These are phyloP conservation scores for Xylaria sp. DNA, from an alignment of 2,329 filamentous ascomycete genomes.

Conservation along the genomic window DNA sequence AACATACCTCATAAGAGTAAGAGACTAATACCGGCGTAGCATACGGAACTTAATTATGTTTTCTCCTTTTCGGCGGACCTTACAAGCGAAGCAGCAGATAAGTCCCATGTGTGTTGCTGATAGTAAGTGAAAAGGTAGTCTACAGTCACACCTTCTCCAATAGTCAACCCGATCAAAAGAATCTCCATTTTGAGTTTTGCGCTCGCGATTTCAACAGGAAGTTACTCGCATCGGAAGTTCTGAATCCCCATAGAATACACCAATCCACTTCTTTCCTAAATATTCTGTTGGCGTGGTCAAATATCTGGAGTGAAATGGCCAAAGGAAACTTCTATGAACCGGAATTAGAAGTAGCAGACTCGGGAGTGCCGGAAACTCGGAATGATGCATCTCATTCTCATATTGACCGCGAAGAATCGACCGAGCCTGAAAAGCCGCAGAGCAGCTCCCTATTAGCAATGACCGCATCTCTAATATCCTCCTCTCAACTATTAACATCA, in stretches of 20 bases:
- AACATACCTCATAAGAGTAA: neutral
- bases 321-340: no score
- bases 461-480: neutral
- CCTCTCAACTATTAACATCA: neutral
- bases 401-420: neutral
- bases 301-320: no score
- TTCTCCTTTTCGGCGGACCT: neutral
- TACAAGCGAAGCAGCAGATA: no score
- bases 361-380: neutral
- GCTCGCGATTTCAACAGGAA: no score
- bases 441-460: neutral
- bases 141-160: neutral
- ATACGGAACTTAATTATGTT: no score
- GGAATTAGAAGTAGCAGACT: no score
- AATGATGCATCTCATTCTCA: neutral
- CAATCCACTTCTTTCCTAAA: neutral
- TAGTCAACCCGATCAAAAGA: neutral
- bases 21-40: neutral
- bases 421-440: neutral
- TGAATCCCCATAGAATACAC: no score
- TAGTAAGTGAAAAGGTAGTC: neutral
- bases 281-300: no score
- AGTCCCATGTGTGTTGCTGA: neutral
- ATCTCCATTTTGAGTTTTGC: no score
- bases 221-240: no score